phyloP scores from a whole-genome alignment of 805 yeast species.

The Monosporozyma aerobia region DNA sequence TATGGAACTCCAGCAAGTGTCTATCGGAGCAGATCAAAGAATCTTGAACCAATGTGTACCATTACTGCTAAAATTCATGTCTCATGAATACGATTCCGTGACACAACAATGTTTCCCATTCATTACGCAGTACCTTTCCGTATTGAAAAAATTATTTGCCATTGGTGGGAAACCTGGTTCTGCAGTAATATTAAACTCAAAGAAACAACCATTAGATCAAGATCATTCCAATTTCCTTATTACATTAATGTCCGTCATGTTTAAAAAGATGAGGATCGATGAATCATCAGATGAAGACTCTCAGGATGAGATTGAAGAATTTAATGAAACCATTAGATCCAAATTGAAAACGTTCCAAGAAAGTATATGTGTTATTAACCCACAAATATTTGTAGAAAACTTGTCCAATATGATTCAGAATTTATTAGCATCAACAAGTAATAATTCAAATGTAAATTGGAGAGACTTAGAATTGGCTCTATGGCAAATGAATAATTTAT shows the following conservation, averaged over 20 bases:
- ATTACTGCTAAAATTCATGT: constrained; percentile 55
- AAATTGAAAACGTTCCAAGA: constrained; percentile 78
- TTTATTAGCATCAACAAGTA: constrained; percentile 22
- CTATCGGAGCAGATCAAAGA: constrained; percentile 36
- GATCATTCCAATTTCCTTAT: constrained; percentile 46
- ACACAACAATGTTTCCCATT: constrained; percentile 76
- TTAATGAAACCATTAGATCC: constrained; percentile 60
- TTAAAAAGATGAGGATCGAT: constrained; percentile 73
- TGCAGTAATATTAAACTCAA: constrained; percentile 31
- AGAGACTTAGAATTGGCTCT: constrained; percentile 78
- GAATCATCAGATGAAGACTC: constrained; percentile 65
- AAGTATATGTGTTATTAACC: constrained; percentile 54
- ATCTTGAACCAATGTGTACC: constrained; percentile 59
- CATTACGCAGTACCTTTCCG: constrained; percentile 61
- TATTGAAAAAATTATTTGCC: constrained; percentile 48
- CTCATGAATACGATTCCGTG: constrained; percentile 83
- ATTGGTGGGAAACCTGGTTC: constrained; percentile 33
- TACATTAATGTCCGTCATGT: constrained; percentile 56
- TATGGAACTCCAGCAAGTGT: constrained; percentile 29
- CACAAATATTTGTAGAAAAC: constrained; percentile 51
- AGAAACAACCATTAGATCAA: constrained; percentile 27
- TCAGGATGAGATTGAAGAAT: constrained; percentile 68
- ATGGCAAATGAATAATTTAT: constrained; percentile 66
- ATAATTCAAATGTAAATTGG: constrained; percentile 44
- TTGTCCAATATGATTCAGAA: constrained; percentile 47